Evolutionary conservation across 2,329 filamentous ascomycete genomes (phyloP).

Genomic region (Ophiostoma novo-ulmi): DNA sequence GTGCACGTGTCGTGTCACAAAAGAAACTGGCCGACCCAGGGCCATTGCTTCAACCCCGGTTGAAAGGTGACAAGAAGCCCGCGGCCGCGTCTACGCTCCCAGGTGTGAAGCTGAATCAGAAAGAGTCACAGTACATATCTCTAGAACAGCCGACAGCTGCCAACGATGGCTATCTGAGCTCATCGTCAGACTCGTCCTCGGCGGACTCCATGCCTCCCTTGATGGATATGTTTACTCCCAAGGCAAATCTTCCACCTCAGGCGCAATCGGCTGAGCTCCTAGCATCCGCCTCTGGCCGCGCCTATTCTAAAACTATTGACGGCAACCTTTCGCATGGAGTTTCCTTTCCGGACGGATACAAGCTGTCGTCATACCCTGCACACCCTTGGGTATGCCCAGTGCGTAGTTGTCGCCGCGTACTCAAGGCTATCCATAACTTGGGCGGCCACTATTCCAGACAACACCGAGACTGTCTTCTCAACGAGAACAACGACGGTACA

Average conservation of each 20-base stretch:
- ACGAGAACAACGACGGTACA: conserved; percentile 29
- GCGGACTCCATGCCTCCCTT: background rate
- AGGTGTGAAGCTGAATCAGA: background rate
- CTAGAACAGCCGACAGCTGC: background rate
- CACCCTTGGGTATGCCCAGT: conserved; percentile 18
- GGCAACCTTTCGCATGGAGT: conserved; percentile 6
- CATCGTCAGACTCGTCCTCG: background rate
- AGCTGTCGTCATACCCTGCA: background rate
- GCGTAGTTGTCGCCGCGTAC: conserved; percentile 5
- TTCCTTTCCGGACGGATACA: conserved; percentile 15
- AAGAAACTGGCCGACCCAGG: background rate
- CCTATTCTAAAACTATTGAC: background rate
- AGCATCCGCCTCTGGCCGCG: conserved; percentile 1
- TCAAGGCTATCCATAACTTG: conserved; percentile 16
- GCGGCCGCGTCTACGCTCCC: background rate
- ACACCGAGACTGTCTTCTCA: background rate
- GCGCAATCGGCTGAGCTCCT: background rate
- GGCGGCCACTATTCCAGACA: background rate
- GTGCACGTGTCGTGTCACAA: conserved; percentile 6
- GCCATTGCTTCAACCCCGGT: background rate
- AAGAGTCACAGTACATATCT: background rate
- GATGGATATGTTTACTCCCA: background rate
- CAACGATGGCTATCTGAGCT: background rate
- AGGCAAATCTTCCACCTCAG: background rate
- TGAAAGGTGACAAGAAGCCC: background rate